phyloP scores from a whole-genome alignment of 2,329 filamentous ascomycete species.

The Clonostachys rosea region DNA sequence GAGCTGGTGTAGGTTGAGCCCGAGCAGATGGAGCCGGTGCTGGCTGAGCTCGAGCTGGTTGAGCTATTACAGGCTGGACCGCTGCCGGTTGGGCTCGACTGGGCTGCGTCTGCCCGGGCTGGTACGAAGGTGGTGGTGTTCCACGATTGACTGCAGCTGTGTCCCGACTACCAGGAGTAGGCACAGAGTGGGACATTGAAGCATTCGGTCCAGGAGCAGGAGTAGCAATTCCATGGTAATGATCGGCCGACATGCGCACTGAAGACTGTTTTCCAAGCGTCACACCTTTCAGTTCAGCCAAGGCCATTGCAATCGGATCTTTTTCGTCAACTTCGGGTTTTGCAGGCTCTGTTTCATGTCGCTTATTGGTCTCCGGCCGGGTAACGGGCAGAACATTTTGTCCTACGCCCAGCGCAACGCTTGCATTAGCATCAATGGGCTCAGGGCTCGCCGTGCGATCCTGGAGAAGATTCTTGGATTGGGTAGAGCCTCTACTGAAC shows the following conservation, averaged over 20 bases:
- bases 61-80: neutral
- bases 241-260: constrained; percentile 86
- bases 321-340: constrained; percentile 49
- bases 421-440: constrained; percentile 86
- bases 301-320: constrained; percentile 87
- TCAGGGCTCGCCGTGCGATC: constrained; percentile 64
- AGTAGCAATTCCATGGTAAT: constrained; percentile 89
- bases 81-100: neutral
- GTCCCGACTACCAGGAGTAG: constrained; percentile 47
- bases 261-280: constrained; percentile 71
- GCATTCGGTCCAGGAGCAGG: constrained; percentile 56
- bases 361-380: constrained; percentile 57
- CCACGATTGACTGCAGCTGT: constrained; percentile 57
- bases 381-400: constrained; percentile 95
- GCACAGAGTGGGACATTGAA: constrained; percentile 40
- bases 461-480: constrained; percentile 25
- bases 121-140: constrained; percentile 85
- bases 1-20: neutral
- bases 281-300: constrained; percentile 88
- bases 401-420: constrained; percentile 88
- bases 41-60: neutral
- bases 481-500: constrained; percentile 25
- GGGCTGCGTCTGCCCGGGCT: constrained; percentile 21
- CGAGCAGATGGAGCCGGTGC: neutral
- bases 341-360: constrained; percentile 22